Base-by-base conservation (phyloP, 139 green algal genomes). In the Micractinium sp. region DNA sequence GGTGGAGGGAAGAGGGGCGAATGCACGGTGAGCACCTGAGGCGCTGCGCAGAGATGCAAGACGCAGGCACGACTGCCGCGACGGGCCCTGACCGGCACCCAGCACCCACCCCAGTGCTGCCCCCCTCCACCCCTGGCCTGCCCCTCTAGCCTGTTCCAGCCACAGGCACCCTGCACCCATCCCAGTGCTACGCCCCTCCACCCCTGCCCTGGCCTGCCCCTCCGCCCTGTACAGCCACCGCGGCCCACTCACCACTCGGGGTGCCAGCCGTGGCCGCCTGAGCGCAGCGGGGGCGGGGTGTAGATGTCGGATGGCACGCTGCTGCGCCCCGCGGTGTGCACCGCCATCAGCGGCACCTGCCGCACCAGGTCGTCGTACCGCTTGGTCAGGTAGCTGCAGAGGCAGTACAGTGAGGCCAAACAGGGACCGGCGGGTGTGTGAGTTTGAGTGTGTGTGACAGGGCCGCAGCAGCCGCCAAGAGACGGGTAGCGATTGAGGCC, bases 281-380 rank as follows among this genome's bases (percentile, higher is more conserved):
- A 36, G 2, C 92, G 82, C 39, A 95, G 88, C 2, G 92, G 89
- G 16, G 93, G 93, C 13, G 93, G 92, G 25, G 89, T 93, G 87
- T 93, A 95, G 35, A 94, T 81, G 29, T 87, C 67, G 13, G 93
- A 85, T 66, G 91, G 88, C 71, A 95, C 88, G 13, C n/a, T 33
- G 19, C 85, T 86, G 31, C 76, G 81, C 0, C 85, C 89, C 4
- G 93, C 91, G 38, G 73, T 82, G 36, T 92, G 77, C 20, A 93
- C 91, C n/a, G 88, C 91, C 85, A 93, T 92, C 18, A 95, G 82
- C 16, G 93, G 93, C 76, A 94, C 91, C 83, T 94, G 89, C 27
- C 67, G 67, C 63, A 95, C 93, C 27, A 93, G 88, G 31, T 85
- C 79, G 67, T 93, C 93, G 69, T 93, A 95, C 53, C 92, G 89